phyloP scores from a whole-genome alignment of 306 rosid species.

The Amphicarpaea edgeworthii region DNA sequence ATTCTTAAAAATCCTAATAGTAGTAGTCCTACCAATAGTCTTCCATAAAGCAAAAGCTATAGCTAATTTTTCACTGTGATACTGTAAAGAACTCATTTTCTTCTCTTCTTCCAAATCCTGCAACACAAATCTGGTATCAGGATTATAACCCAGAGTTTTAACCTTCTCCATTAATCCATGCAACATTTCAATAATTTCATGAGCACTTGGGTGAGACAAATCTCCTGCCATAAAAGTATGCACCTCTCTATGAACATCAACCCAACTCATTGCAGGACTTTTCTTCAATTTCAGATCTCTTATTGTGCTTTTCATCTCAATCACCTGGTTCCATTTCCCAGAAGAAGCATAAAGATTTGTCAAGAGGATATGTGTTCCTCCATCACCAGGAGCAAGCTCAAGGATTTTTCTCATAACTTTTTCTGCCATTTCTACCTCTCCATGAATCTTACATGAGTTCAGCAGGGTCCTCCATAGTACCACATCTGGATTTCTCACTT shows the following conservation, averaged over 20 bases:
- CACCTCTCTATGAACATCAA: slow-evolving; percentile 65
- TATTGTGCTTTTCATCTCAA: slow-evolving; percentile 67
- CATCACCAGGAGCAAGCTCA: slow-evolving; percentile 64
- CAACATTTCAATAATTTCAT: slow-evolving; percentile 52
- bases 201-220: slow-evolving; percentile 64
- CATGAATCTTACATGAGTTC: slow-evolving; percentile 64
- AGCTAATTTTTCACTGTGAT: slow-evolving; percentile 78
- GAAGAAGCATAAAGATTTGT: slow-evolving; percentile 73
- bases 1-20: slow-evolving; percentile 71
- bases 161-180: slow-evolving; percentile 57
- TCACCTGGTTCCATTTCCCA: slow-evolving; percentile 74
- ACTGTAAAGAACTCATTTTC: slow-evolving; percentile 59
- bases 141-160: slow-evolving; percentile 60
- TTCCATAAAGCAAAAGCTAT: slow-evolving; percentile 67
- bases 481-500: slow-evolving; percentile 64
- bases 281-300: slow-evolving; percentile 65
- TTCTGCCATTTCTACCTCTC: slow-evolving; percentile 72
- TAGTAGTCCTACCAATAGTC: slow-evolving; percentile 56
- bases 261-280: slow-evolving; percentile 75
- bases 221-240: slow-evolving; percentile 83
- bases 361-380: slow-evolving; percentile 67
- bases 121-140: slow-evolving; percentile 69
- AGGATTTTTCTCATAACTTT: slow-evolving; percentile 55
- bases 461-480: slow-evolving; percentile 77
- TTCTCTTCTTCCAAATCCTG: slow-evolving; percentile 67